A percentile compares a stretch with the other conserved stretches of the same genome.
Conservation (phyloP, 2,329 filamentous ascomycete genomes). For the Calcarisporium arbuscula region DNA sequence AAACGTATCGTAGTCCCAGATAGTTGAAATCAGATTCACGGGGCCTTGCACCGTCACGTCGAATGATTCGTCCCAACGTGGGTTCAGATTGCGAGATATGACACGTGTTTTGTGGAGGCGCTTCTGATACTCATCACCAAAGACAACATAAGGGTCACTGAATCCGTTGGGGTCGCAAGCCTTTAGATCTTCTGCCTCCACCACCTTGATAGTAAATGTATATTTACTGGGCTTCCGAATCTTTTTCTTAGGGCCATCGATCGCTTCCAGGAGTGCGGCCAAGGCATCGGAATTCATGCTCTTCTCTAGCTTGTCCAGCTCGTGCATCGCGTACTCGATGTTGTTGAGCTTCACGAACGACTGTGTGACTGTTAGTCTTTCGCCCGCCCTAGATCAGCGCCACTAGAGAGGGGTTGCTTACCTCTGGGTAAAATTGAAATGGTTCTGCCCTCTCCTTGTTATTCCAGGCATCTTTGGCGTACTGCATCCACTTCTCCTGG, state of each 20-base stretch:
- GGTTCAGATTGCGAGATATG: conserved; percentile 83
- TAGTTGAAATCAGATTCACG: conserved; percentile 90
- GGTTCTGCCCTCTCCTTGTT: conserved; percentile 91
- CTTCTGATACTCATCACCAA: conserved; percentile 97
- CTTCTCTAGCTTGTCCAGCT: conserved; percentile 84
- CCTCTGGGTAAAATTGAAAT: conserved; percentile 93
- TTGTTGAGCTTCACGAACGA: conserved; percentile 98
- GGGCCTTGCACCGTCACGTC: conserved; percentile 91
- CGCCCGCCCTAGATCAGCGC: too few relatives aligned
- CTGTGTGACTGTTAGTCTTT: conserved; percentile 39
- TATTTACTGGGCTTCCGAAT: conserved; percentile 73
- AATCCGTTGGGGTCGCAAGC: conserved; percentile 93
- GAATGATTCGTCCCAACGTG: conserved; percentile 94
- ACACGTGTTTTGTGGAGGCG: conserved; percentile 90
- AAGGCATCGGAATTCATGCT: conserved; percentile 89
- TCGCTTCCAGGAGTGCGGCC: conserved; percentile 70
- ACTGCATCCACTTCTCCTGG: conserved; percentile 88
- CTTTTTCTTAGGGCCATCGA: conserved; percentile 63
- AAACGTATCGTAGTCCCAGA: conserved; percentile 97
- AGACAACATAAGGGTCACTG: conserved; percentile 94
- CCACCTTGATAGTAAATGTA: conserved; percentile 97
- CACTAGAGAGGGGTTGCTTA: conserved; percentile 32
- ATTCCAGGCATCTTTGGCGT: conserved; percentile 89
- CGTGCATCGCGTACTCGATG: conserved; percentile 87
- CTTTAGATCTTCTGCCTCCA: conserved; percentile 95